Base-by-base conservation (phyloP, 2,329 filamentous ascomycete genomes). In the Plectosphaerella sp. region DNA sequence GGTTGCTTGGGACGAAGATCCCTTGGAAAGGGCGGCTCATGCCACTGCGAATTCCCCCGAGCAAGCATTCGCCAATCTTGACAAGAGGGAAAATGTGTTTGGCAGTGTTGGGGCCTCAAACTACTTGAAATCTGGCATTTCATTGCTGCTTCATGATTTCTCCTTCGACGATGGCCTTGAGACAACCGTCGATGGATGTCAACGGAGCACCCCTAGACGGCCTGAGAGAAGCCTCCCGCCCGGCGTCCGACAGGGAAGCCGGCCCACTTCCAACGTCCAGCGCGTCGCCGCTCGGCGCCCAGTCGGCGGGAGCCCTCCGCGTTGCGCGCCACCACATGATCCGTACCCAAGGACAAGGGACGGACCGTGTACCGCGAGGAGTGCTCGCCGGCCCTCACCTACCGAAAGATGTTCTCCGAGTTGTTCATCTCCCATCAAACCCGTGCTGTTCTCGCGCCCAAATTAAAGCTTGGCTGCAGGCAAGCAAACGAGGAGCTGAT, bases 221-320 rank as follows among this genome's bases (percentile, higher is more conserved):
- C 22, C 22, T 33, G 8, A 33, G 28, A 33, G 28, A 9, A 33
- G 28, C 28, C 28, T 3, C 28, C 28, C 11, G 28, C 8, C 28
- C 28, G 28, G 28, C 28, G 28, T 12, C 28, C 28, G 28, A 22
- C 22, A 22, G 22, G 3, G 22, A 12, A 33, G 8, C 8, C 28
- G 28, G 28, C 11, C 28, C 28, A 33, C 28, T 33, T 33, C 5
- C 28, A 33, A 18, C 37, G 15, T 14, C 37, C 37, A 18, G 37
- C 37, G 37, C 16, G 10, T 39, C 16, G 18, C n/a, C n/a, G 5
- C 47, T 48, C 47, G 47, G 47, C 47, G 47, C 47, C 47, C 36
- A 48, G 47, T 24, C 47, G 47, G 47, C 18, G 47, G 36, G 11
- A 41, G 18, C 18, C 16, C 33, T 48, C 47, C 47, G 47, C n/a